Base-by-base conservation (phyloP, 1,139 yeast species). In the Eremothecium sinecaudum region DNA sequence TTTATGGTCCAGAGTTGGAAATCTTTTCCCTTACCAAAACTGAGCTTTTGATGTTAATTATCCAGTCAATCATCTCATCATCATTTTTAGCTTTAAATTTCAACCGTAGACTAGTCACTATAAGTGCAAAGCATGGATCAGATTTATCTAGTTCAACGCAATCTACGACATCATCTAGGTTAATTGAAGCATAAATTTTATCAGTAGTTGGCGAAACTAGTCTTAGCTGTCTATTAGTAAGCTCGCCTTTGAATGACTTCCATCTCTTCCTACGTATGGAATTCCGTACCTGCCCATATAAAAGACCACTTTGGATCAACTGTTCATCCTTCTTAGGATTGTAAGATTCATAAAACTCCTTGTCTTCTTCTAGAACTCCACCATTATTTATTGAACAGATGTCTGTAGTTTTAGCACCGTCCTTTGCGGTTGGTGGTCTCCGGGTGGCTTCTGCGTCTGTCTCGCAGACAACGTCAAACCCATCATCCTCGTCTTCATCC, bases 61-160 rank as follows among this genome's bases (percentile, higher is more conserved):
- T 46, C 52, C 52, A 47, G 19, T 47, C 52, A 21, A 47, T 38
- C 32, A 46, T 35, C 18, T 46, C 48, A 29, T 41, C 38, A 18
- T 44, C 52, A 32, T 35, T 46, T 15, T 33, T 31, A 4, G 51
- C 48, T 20, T 39, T 40, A 21, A 47, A 45, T 25, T 44, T 41
- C 10, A 46, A 23, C 12, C 52, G 30, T 33, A 42, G 44, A 28
- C 41, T 41, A 5, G 38, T 31, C 4, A 47, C 41, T 4, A 47
- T 41, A 16, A 47, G 29, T 4, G 47, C 48, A 31, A 47, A 46
- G 18, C 42, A 40, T 16, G 39, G 33, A 17, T 28, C 35, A 6
- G 34, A 31, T 13, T 35, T 39, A 28, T 45, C 48, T 8, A 43
- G 30, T 24, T 47, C 52, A 7, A 47, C 41, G 21, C 47, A 45